Evolutionary conservation across 1,284 basidiomycete genomes (phyloP).

Genomic region (Testicularia cyperi): DNA sequence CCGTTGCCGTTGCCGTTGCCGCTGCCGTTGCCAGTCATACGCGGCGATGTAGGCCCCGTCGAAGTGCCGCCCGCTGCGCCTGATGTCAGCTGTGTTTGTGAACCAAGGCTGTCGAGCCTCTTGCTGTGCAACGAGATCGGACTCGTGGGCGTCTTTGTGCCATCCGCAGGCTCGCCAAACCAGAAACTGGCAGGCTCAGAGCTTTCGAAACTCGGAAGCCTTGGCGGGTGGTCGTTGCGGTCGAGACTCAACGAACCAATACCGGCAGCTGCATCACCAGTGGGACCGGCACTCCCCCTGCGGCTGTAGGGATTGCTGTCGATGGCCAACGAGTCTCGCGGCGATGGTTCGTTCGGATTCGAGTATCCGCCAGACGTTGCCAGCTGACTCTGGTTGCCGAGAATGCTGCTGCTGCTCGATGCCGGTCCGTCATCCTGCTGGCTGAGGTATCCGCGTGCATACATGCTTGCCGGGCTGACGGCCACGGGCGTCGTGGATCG

Average conservation of each 20-base stretch:
- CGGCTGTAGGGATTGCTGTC: too few species aligned
- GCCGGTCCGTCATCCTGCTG: conserved; percentile 8
- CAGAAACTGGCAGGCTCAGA: conserved; percentile 23
- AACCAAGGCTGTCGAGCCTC: conserved; percentile 29
- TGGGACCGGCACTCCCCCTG: too few species aligned
- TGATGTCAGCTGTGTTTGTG: conserved; percentile 25
- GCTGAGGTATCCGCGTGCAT: conserved; percentile 28
- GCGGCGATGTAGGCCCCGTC: conserved; percentile 15
- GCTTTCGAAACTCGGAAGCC: conserved; percentile 42
- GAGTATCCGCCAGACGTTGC: conserved; percentile 11
- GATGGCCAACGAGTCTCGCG: conserved; percentile 27
- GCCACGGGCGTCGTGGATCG: conserved; percentile 6
- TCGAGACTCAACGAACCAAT: too few species aligned
- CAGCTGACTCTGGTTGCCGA: conserved; percentile 1
- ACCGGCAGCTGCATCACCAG: too few species aligned
- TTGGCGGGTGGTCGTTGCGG: conserved; percentile 18
- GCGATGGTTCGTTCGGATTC: conserved; percentile 25
- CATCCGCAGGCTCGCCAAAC: conserved; percentile 21
- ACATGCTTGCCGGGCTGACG: conserved; percentile 23
- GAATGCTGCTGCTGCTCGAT: conserved; percentile 1
- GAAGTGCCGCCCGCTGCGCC: too few species aligned
- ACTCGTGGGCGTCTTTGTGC: conserved; percentile 13
- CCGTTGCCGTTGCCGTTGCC: neutral
- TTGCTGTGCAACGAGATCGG: conserved; percentile 16
- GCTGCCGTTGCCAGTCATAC: conserved; percentile 8